A percentile compares a stretch with the other conserved stretches of the same genome.
Evolutionary conservation across 1,139 yeast species (phyloP).

Genomic region (Diutina neorugosa): DNA sequence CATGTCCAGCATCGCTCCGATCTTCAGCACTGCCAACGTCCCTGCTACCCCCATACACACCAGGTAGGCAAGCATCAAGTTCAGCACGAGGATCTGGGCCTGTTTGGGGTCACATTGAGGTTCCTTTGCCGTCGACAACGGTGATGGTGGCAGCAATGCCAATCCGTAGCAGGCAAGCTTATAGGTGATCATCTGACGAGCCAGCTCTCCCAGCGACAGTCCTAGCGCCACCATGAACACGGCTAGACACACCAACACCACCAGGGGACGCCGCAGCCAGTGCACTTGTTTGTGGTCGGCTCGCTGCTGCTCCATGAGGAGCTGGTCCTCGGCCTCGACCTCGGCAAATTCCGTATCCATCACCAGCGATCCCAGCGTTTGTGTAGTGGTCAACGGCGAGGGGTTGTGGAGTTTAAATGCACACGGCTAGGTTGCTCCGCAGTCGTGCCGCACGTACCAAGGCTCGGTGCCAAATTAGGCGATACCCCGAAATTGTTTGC

Average conservation of each 20-base stretch:
- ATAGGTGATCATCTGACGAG: conserved; percentile 20
- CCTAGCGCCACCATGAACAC: conserved; percentile 20
- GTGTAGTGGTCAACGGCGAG: not conserved
- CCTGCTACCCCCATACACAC: conserved; percentile 18
- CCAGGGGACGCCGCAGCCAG: conserved; percentile 26
- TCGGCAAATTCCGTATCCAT: conserved; percentile 9
- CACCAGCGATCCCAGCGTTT: not conserved
- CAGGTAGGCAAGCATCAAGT: conserved; percentile 20
- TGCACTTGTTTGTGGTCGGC: conserved; percentile 17
- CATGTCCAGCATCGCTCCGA: conserved; percentile 54
- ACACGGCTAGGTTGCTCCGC: too few relatives aligned
- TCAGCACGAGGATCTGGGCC: conserved; percentile 25
- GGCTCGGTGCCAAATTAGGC: too few relatives aligned
- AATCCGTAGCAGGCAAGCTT: conserved; percentile 28
- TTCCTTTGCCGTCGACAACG: not conserved
- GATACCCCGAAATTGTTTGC: too few relatives aligned
- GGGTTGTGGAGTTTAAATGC: not conserved
- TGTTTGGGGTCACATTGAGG: conserved; percentile 18
- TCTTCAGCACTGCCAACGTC: conserved; percentile 30
- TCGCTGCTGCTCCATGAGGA: conserved; percentile 28
- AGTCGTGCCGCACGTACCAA: too few relatives aligned
- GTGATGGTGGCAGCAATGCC: not conserved
- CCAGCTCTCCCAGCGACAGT: conserved; percentile 20
- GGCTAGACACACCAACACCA: conserved; percentile 18
- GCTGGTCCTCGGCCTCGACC: conserved; percentile 24